Evolutionary conservation across 495 filamentous ascomycete species (phyloP).

Genomic region (Aspergillus diversus): DNA sequence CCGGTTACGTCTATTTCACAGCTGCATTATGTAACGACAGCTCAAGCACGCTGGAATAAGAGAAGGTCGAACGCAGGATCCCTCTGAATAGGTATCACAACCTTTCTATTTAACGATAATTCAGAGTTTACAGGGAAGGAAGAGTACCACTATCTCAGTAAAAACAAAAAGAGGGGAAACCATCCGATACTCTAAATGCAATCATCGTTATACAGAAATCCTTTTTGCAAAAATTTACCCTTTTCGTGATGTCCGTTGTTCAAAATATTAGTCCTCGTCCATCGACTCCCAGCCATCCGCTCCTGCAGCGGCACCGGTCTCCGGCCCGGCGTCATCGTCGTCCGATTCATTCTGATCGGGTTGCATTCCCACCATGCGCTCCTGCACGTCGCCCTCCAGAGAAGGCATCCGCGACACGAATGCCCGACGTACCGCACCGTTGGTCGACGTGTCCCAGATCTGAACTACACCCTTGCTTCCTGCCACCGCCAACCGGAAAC

Average conservation of each 20-base stretch:
- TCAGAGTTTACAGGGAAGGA: not conserved
- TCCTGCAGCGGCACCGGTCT: conserved; percentile 52
- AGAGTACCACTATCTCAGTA: conserved; percentile 3
- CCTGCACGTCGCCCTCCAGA: conserved; percentile 66
- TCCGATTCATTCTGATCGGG: conserved; percentile 67
- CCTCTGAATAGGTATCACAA: conserved; percentile 11
- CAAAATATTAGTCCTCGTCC: conserved; percentile 69
- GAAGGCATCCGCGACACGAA: conserved; percentile 74
- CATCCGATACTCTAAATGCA: conserved; percentile 4
- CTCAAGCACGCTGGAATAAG: too few relatives aligned
- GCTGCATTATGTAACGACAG: too few relatives aligned
- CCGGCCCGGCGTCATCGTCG: conserved; percentile 56
- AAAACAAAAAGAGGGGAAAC: not conserved
- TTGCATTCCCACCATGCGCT: conserved; percentile 74
- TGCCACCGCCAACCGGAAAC: conserved; percentile 88
- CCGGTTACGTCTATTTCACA: too few relatives aligned
- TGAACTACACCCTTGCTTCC: conserved; percentile 93
- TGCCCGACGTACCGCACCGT: conserved; percentile 80
- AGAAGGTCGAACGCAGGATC: not conserved
- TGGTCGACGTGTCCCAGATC: conserved; percentile 97
- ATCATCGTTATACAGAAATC: conserved; percentile 1
- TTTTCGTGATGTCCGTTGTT: not conserved
- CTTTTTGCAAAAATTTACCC: not conserved
- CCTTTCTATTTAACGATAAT: conserved; percentile 13
- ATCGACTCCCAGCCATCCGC: conserved; percentile 82